Evolutionary conservation across 257 asterid genomes (phyloP).

Genomic region (Leonotis leonurus): DNA sequence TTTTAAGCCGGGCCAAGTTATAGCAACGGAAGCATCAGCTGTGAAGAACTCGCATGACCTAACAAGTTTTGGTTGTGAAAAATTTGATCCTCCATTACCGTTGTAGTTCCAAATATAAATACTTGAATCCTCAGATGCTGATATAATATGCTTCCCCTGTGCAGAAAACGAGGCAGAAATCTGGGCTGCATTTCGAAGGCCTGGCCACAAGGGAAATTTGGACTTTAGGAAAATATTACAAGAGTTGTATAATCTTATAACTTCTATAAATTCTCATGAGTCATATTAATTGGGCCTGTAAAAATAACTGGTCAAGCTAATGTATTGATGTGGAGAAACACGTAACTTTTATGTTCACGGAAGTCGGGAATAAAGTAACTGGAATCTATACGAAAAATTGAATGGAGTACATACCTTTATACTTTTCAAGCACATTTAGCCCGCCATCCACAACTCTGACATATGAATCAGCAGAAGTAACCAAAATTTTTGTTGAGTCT

Average conservation of each 20-base stretch:
- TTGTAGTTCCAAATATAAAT: constrained; percentile 63
- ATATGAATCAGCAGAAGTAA: constrained; percentile 74
- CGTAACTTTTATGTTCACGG: not conserved
- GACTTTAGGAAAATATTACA: not conserved
- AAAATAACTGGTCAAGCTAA: not conserved
- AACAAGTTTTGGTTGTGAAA: constrained; percentile 34
- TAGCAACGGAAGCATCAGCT: constrained; percentile 63
- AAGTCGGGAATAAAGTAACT: not conserved
- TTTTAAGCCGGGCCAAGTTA: constrained; percentile 77
- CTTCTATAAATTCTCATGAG: not conserved
- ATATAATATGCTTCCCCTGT: constrained; percentile 67
- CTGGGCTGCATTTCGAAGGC: constrained; percentile 56
- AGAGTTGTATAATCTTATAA: not conserved
- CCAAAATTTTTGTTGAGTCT: constrained; percentile 66
- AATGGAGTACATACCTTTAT: constrained; percentile 48
- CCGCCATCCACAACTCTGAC: constrained; percentile 67
- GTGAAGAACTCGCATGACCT: constrained; percentile 62
- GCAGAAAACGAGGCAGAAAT: constrained; percentile 58
- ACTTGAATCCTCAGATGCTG: constrained; percentile 73
- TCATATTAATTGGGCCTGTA: not conserved
- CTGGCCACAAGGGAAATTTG: constrained; percentile 23
- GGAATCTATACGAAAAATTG: not conserved
- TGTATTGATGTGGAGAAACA: not conserved
- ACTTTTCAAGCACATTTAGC: constrained; percentile 51
- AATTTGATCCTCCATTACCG: constrained; percentile 16